Percentiles rank a stretch among this genome's conserved stretches.
These are phyloP conservation scores for Aurifilum marmelostoma DNA, from an alignment of 2,329 filamentous ascomycete genomes.

Conservation along the genomic window DNA sequence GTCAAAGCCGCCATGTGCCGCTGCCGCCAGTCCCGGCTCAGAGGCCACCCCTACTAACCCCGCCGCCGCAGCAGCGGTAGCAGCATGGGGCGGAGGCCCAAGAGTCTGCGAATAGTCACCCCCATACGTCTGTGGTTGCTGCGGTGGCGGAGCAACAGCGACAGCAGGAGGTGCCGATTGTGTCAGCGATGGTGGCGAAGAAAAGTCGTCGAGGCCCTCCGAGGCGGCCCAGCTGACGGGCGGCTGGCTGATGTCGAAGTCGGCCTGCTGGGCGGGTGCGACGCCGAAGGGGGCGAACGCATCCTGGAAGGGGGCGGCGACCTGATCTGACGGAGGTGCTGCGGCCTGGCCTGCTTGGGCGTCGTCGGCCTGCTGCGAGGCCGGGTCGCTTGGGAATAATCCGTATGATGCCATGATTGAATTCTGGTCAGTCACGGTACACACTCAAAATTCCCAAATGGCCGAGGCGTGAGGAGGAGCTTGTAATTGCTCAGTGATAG, in stretches of 20 bases:
- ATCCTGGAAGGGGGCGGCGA: not conserved
- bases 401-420: not conserved
- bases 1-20: not conserved
- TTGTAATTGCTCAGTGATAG: not conserved
- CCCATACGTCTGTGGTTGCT: not conserved
- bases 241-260: not conserved
- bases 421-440: not conserved
- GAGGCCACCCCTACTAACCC: not conserved
- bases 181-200: too few relatives aligned
- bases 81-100: not conserved
- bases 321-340: not conserved
- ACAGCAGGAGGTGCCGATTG: not conserved
- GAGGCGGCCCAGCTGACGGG: not conserved
- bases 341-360: not conserved
- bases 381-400: not conserved
- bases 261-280: not conserved
- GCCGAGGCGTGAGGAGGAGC: not conserved
- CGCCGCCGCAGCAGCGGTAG: not conserved
- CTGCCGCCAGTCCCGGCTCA: not conserved
- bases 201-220: not conserved
- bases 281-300: constrained; percentile 5
- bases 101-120: not conserved
- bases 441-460: not conserved
- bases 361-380: not conserved
- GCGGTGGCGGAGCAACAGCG: not conserved